Evolutionary conservation across 768 basidiomycete genomes (phyloP), one percentile per base, ranked within the genome.

Genomic region (Amanita rimosa): DNA sequence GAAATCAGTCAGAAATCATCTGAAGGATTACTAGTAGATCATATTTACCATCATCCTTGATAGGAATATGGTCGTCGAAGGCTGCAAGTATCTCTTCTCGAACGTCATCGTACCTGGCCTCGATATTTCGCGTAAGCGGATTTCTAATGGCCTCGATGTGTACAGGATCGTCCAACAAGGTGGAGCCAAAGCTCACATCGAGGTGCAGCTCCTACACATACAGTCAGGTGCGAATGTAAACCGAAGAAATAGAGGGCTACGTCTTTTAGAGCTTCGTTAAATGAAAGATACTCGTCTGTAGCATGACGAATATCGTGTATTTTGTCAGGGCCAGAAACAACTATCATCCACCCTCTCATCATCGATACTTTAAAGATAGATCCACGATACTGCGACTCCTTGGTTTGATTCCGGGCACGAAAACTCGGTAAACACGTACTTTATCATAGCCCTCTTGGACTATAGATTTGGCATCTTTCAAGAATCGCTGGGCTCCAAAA

Each of bases 261-360:
- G 19, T 45, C 69, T 45, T 58, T 54, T 36, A 67, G 62, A 4
- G 67, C 67, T 16, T 67, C 64, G 49, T 55, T 50, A 43, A 70
- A 64, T 22, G 73, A 75, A 5, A 76, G 60, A 24, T 64, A 63
- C 14, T 72, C 63, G 46, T 75, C 74, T 4, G 69, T 62, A n/a
- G 70, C 69, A 50, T 60, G 69, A 39, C 70, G 66, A 21, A 78
- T 54, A 39, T 75, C 72, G 3, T 75, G 71, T 16, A 74, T 58
- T 29, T 65, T 61, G 19, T 60, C 51, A 0, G 60, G 60, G 0
- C 72, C 67, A 9, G 67, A 64, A 22, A 71, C 59, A 7, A 77
- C 57, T n/a, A 76, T 64, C 6, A 68, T 46, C 76, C 77, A 79
- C 37, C 64, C 60, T 31, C 69, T 62, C 35, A 73, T 55, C 42